Conservation (phyloP, 345 rosid species). For the Lenwebbia sp. region DNA sequence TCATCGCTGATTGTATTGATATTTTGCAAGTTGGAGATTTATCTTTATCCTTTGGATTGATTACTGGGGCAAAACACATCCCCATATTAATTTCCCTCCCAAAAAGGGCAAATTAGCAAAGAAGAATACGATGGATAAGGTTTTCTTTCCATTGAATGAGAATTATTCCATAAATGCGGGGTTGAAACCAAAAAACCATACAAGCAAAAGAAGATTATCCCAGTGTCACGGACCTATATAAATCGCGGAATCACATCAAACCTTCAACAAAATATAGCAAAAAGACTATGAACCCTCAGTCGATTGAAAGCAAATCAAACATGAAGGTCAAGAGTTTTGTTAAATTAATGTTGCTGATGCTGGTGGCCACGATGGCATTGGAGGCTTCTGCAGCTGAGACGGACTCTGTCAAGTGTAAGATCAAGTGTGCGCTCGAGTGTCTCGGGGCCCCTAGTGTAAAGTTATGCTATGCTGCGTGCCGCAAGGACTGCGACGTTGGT, state of each 20-base stretch:
- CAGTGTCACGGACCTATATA: neutral
- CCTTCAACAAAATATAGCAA: neutral
- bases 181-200: too few relatives aligned
- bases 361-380: neutral
- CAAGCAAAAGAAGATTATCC: too few relatives aligned
- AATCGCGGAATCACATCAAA: neutral
- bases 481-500: rapidly evolving
- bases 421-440: neutral
- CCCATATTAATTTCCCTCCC: neutral
- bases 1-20: too few relatives aligned
- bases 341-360: neutral
- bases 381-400: neutral
- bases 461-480: neutral
- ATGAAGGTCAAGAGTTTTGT: neutral
- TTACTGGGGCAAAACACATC: neutral
- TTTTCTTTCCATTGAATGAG: neutral
- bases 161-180: too few relatives aligned
- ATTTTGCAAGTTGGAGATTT: neutral
- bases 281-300: neutral
- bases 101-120: neutral
- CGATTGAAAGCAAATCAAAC: neutral
- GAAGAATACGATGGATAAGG: too few relatives aligned
- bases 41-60: neutral
- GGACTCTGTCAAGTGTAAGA: neutral
- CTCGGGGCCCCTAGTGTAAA: neutral